Evolutionary conservation across 805 yeast species (phyloP), one percentile per base, ranked within the genome.

Genomic region (Jamesozyma lodderae): DNA sequence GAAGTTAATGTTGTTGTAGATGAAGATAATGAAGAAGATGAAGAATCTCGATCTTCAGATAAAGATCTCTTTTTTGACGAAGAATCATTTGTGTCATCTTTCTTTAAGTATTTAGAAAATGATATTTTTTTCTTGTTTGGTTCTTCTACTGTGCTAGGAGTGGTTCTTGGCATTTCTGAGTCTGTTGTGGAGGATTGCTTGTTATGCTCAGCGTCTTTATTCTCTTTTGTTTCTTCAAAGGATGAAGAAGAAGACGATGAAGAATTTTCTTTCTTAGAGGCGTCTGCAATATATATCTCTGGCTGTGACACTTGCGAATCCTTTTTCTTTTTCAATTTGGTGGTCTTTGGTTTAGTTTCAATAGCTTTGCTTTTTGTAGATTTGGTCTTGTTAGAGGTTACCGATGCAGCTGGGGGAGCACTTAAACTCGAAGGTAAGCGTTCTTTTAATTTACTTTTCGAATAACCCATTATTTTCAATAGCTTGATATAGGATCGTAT

Each of bases 81-180:
- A 2, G 31, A 13, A 6, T 29, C 16, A 13, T 6, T 17, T 6
- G 35, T n/a, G 18, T 48, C 55, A 17, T 56, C 59, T 40, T 55
- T 59, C 23, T 59, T 59, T 31, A 57, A 32, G 37, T 59, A 59
- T 35, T 50, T 57, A 1, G 60, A 52, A 36, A 59, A 59, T 17
- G 63, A 55, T n/a, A 59, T 56, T 38, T 57, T 57, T 37, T 59
- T 59, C 41, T 55, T 55, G 10, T 49, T 46, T n/a, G 44, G 49
- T 10, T 42, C 51, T n/a, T 51, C 54, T 13, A 22, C n/a, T n/a
- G n/a, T n/a, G n/a, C n/a, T n/a, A n/a, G n/a, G n/a, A n/a, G n/a
- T n/a, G n/a, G n/a, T n/a, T n/a, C n/a, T n/a, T n/a, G n/a, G n/a
- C n/a, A n/a, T n/a, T n/a, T n/a, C n/a, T n/a, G n/a, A n/a, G n/a